Percentiles rank a stretch among this genome's conserved stretches.
These are phyloP conservation scores for Saturnispora diversa DNA, from an alignment of 805 yeast genomes.

Conservation along the genomic window DNA sequence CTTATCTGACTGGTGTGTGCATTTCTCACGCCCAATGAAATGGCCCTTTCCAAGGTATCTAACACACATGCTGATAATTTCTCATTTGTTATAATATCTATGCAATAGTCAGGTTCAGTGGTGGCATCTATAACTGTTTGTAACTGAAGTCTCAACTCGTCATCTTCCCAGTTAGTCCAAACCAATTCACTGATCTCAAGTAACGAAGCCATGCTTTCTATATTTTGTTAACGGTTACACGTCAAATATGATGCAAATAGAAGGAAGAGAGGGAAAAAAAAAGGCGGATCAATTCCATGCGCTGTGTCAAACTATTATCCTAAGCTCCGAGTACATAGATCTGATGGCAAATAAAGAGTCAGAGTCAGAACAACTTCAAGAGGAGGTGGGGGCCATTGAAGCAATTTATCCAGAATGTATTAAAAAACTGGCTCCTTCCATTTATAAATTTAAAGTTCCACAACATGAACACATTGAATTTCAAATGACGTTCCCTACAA, in stretches of 20 bases:
- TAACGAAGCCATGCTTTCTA: not conserved
- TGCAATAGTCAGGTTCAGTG: not conserved
- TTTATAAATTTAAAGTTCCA: conserved; percentile 47
- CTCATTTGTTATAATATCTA: not conserved
- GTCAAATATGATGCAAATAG: too few species aligned
- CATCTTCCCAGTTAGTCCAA: not conserved
- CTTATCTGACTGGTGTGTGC: conserved; percentile 10
- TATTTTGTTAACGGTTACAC: too few species aligned
- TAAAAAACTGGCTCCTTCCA: conserved; percentile 30
- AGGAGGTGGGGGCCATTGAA: conserved; percentile 75
- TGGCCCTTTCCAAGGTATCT: conserved; percentile 80
- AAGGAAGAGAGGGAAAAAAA: not conserved
- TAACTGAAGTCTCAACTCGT: not conserved
- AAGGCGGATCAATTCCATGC: not conserved
- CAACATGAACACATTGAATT: conserved; percentile 52
- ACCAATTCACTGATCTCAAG: not conserved
- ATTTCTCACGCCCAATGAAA: conserved; percentile 41
- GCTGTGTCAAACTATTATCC: too few species aligned
- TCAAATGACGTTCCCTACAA: conserved; percentile 63
- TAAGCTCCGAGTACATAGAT: too few species aligned
- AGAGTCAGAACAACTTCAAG: conserved; percentile 45
- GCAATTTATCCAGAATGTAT: conserved; percentile 76
- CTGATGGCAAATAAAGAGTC: not conserved
- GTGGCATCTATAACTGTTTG: not conserved
- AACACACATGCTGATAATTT: conserved; percentile 58